These are phyloP conservation scores for Pseudogymnoascus sp. DNA, from an alignment of 2,329 filamentous ascomycete genomes.

Conservation along the genomic window DNA sequence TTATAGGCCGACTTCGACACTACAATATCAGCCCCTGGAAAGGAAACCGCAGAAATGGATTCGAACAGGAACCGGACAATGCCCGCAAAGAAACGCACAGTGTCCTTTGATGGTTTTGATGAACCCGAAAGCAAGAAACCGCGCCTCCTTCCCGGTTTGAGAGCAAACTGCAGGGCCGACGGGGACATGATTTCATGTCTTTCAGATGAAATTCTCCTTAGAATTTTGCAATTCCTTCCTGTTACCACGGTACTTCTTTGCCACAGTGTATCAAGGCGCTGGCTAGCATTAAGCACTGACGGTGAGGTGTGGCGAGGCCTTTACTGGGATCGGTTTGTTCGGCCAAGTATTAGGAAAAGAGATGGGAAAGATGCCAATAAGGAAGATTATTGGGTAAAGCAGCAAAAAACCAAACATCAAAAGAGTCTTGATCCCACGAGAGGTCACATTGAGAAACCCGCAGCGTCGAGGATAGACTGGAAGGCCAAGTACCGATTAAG, in stretches of 20 bases:
- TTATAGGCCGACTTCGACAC: neutral
- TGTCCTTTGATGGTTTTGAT: neutral
- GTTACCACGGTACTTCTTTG: slow-evolving; percentile 56
- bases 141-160: neutral
- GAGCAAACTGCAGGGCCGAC: neutral
- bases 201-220: slow-evolving; percentile 80
- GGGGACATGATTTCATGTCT: slow-evolving; percentile 60
- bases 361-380: neutral
- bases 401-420: slow-evolving; percentile 34
- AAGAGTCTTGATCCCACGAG: slow-evolving; percentile 45
- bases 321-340: slow-evolving; percentile 81
- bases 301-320: slow-evolving; percentile 84
- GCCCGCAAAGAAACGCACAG: neutral
- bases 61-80: neutral
- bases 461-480: slow-evolving; percentile 53
- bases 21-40: neutral
- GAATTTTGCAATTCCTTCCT: slow-evolving; percentile 71
- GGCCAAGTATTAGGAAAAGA: slow-evolving; percentile 38
- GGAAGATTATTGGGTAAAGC: slow-evolving; percentile 5
- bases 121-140: neutral
- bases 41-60: neutral
- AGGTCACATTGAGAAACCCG: slow-evolving; percentile 15
- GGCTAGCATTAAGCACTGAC: slow-evolving; percentile 65
- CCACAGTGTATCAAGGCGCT: slow-evolving; percentile 62
- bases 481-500: slow-evolving; percentile 80